Evolutionary conservation across 345 rosid species (phyloP).

Genomic region (Populus nigra): DNA sequence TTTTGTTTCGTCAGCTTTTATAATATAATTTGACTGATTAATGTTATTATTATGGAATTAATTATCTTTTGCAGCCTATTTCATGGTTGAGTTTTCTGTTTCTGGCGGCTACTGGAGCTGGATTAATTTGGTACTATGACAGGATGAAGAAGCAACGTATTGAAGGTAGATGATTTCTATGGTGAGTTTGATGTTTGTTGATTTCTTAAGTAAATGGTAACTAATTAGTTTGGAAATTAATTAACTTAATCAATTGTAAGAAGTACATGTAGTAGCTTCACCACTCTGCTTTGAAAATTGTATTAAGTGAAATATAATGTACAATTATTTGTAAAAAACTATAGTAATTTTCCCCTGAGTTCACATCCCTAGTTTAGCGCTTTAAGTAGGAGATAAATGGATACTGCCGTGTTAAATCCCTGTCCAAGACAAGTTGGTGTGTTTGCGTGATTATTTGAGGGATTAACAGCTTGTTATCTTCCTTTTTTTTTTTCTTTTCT

Average conservation of each 20-base stretch:
- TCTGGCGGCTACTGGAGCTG: conserved; percentile 74
- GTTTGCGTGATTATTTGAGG: neutral
- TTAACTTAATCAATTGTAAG: neutral
- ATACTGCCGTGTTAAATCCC: neutral
- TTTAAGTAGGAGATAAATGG: neutral
- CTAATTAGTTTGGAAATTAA: neutral
- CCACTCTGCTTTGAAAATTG: too few species aligned
- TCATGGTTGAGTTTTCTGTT: conserved; percentile 91
- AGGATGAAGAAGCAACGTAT: conserved; percentile 77
- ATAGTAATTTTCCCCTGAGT: too few species aligned
- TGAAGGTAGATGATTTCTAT: conserved; percentile 84
- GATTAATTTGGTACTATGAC: conserved; percentile 67
- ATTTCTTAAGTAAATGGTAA: neutral
- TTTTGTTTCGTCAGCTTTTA: neutral
- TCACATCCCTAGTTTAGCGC: too few species aligned
- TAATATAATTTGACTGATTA: neutral
- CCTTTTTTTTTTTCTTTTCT: too few species aligned
- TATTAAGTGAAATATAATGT: too few species aligned
- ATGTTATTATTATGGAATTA: neutral
- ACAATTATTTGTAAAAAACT: too few species aligned
- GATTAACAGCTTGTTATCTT: too few species aligned
- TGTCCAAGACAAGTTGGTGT: neutral
- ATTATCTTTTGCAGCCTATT: conserved; percentile 55
- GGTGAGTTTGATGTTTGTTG: conserved; percentile 58
- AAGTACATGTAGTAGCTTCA: too few species aligned